Evolutionary conservation across 176 grass and related monocot genomes (phyloP).

Genomic region (Aegilops sharonensis): DNA sequence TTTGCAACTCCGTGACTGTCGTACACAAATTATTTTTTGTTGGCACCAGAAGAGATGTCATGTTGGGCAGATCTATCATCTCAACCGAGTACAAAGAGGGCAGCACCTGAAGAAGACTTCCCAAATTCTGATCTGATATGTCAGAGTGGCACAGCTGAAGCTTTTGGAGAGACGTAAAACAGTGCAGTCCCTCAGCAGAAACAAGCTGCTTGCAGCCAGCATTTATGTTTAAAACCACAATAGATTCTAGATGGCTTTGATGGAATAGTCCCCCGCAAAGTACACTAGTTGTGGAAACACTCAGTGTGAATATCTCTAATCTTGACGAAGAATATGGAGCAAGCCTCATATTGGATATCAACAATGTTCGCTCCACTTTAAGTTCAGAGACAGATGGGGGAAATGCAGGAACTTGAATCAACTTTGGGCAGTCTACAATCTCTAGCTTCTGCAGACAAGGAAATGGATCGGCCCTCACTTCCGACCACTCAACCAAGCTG

Average conservation of each 20-base stretch:
- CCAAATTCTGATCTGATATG: background rate
- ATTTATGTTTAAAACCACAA: background rate
- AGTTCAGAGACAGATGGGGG: background rate
- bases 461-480: background rate
- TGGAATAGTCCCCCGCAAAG: background rate
- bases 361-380: background rate
- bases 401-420: background rate
- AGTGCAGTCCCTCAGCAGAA: background rate
- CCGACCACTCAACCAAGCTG: constrained; percentile 11
- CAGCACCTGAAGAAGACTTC: background rate
- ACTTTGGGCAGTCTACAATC: constrained; percentile 19
- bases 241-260: background rate
- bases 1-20: background rate
- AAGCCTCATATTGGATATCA: background rate
- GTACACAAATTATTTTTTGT: background rate
- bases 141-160: constrained; percentile 2
- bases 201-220: background rate
- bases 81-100: constrained; percentile 3
- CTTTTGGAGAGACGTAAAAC: background rate
- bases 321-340: constrained; percentile 7
- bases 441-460: background rate
- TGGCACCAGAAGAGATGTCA: constrained; percentile 5
- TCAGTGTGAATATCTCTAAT: background rate
- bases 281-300: background rate
- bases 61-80: background rate